Evolutionary conservation across 805 yeast species (phyloP), one percentile per base, ranked within the genome.

Genomic region (Wickerhamiella sergipiensis): DNA sequence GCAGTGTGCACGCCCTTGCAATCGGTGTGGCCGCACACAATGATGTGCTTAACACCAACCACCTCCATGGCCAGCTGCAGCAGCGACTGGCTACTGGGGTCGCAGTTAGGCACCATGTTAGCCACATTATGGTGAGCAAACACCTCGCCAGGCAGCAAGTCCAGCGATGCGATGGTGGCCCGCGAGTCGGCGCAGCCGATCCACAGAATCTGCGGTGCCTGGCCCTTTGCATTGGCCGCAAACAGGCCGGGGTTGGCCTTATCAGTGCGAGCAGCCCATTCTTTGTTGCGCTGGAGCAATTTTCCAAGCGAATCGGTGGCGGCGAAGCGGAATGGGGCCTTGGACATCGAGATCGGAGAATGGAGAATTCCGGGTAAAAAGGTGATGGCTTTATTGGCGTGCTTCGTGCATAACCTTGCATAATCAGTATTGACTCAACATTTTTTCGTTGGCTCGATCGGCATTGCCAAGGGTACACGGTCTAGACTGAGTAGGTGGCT

Each of bases 161-260:
- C 80, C 23, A 87, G 72, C 50, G 86, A 79, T 43, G 75, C 72
- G 63, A 89, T 97, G 56, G 88, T 84, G 52, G 85, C 83, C 59
- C 97, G 79, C 2, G 95, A 85, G 65, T 89, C 97, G 2, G 94
- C 81, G 64, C 97, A 89, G 3, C 96, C 95, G 53, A 89, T 83
- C 89, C 95, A 88, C 47, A 90, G 69, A 3, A 95, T 86, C 67
- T 86, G 92, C 18, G 97, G 97, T n/a, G 78, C 64, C 67, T 88
- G 97, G 48, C 96, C 96, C 60, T 77, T 71, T 1, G 81, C 89
- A 59, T 86, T 85, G 54, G 68, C 58, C 40, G 77, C 78, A 62
- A 84, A 74, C 9, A 85, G 67, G 45, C 73, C 72, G 0, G 87
- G 83, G 59, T 79, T 75, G 46, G 71, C 67, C 21, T 67, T 64